phyloP scores from a whole-genome alignment of 2,329 filamentous ascomycete species.

The Blastomyces gilchristii region DNA sequence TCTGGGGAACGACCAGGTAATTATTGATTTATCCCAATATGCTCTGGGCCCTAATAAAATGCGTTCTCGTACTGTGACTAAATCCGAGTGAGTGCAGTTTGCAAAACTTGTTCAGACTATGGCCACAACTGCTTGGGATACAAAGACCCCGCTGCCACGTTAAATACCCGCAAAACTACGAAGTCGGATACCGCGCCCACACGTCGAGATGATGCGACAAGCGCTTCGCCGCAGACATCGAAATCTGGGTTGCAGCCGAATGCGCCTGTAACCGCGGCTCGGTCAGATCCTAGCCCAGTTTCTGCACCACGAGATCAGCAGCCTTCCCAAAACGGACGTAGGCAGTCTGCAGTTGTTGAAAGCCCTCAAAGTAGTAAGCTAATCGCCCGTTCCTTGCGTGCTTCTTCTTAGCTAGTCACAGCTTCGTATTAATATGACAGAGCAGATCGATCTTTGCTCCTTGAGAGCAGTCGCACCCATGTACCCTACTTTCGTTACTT shows the following conservation, averaged over 20 bases:
- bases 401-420: neutral
- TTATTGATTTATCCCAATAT: conserved; percentile 9
- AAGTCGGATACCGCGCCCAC: conserved; percentile 22
- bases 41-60: neutral
- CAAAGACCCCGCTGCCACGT: conserved; percentile 35
- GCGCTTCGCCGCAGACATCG: neutral
- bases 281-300: neutral
- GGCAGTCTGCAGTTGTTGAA: conserved; percentile 20
- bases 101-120: conserved; percentile 63
- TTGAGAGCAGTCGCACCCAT: conserved; percentile 30
- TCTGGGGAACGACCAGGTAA: conserved; percentile 57
- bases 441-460: conserved; percentile 30
- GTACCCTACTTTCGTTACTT: conserved; percentile 89
- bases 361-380: conserved; percentile 32
- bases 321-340: conserved; percentile 3
- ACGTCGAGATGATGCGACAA: conserved; percentile 7
- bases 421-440: conserved; percentile 12
- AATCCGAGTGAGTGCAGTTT: conserved; percentile 33
- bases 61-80: neutral
- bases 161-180: conserved; percentile 12
- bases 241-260: neutral
- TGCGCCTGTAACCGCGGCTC: neutral
- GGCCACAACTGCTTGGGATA: conserved; percentile 61
- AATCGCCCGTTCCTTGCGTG: too few relatives aligned
- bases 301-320: neutral